Evolutionary conservation across 768 basidiomycete genomes (phyloP).

Genomic region (Cyclocybe cylindracea): DNA sequence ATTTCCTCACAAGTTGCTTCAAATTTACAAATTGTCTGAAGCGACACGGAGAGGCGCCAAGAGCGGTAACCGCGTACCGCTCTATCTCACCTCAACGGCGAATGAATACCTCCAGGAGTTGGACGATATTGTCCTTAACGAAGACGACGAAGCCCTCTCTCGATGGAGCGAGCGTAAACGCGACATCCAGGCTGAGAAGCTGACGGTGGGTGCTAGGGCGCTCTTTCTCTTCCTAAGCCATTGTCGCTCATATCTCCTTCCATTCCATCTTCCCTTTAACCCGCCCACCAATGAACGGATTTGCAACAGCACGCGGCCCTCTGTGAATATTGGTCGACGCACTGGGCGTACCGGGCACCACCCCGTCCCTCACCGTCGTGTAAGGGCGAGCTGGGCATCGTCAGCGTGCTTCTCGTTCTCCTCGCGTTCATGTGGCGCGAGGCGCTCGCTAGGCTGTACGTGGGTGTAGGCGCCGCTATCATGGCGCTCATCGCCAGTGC

Average conservation of each 20-base stretch:
- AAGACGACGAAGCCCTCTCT: constrained; percentile 17
- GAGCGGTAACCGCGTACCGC: background rate
- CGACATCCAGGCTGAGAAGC: constrained; percentile 21
- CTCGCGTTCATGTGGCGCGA: constrained; percentile 34
- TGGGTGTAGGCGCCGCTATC: too few relatives aligned
- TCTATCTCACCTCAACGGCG: constrained; percentile 25
- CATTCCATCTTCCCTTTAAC: background rate
- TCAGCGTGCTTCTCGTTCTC: constrained; percentile 23
- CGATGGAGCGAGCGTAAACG: constrained; percentile 30
- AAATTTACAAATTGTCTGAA: constrained; percentile 2
- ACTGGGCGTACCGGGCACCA: constrained; percentile 24
- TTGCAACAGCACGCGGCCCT: constrained; percentile 30
- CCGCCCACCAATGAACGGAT: background rate
- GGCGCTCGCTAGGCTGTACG: constrained; percentile 10
- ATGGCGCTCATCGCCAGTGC: background rate
- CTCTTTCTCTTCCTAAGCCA: constrained; percentile 2
- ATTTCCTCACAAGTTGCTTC: background rate
- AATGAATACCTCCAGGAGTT: constrained; percentile 29
- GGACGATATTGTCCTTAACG: constrained; percentile 12
- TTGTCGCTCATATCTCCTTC: background rate
- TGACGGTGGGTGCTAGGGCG: constrained; percentile 21
- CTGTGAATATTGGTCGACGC: constrained; percentile 34
- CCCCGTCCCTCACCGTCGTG: constrained; percentile 6
- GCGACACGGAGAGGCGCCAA: constrained; percentile 14
- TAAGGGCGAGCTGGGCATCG: constrained; percentile 22